Evolutionary conservation across 164 flowering plant species (phyloP).

Genomic region (Vitis cinerea): DNA sequence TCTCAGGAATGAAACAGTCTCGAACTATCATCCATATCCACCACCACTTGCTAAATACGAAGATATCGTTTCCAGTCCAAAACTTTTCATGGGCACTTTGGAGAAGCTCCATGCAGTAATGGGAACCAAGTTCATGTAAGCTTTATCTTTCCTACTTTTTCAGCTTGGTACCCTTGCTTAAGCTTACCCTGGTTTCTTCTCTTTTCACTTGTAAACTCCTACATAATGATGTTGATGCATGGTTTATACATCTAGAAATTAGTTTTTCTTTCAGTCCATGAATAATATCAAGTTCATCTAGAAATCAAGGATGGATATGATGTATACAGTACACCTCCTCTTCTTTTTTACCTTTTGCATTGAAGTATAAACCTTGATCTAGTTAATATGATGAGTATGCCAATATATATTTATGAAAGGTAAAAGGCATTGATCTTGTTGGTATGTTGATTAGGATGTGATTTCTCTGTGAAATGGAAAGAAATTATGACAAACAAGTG

Average conservation of each 20-base stretch:
- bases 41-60: conserved; percentile 58
- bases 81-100: conserved; percentile 62
- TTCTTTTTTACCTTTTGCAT: not conserved
- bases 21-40: conserved; percentile 44
- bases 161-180: not conserved
- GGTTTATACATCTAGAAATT: no score
- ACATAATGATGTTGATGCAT: no score
- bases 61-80: conserved; percentile 46
- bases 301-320: not conserved
- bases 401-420: no score
- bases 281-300: not conserved
- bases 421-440: not conserved
- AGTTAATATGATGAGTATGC: no score
- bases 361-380: no score
- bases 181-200: not conserved
- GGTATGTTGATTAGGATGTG: not conserved
- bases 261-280: not conserved
- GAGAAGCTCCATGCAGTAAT: conserved; percentile 69
- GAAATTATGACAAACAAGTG: not conserved
- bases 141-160: not conserved
- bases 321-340: not conserved
- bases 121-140: conserved; percentile 87
- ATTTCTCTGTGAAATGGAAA: not conserved
- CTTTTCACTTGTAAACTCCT: not conserved
- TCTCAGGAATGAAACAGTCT: conserved; percentile 19